Conservation (phyloP, 305 asterid genomes). For the Fraxinus sp. region DNA sequence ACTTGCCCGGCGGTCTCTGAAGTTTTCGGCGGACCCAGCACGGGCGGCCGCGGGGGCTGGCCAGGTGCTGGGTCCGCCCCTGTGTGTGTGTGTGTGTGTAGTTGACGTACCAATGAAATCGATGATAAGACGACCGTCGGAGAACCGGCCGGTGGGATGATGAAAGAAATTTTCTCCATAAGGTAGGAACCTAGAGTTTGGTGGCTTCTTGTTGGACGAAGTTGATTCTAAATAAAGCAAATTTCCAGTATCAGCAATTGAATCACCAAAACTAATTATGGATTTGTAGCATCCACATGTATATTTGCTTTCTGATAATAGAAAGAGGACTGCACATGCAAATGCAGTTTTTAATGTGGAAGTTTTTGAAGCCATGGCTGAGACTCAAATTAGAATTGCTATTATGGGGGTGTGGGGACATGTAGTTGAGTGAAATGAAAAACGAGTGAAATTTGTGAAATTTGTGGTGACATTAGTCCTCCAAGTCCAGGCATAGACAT, state of each 20-base stretch:
- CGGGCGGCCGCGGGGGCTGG: no score
- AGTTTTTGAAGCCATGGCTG: not conserved
- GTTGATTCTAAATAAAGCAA: not conserved
- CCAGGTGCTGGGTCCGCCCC: no score
- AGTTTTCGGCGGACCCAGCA: no score
- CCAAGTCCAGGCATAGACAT: no score
- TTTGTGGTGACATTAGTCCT: no score
- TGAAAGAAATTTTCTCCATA: conserved; percentile 40
- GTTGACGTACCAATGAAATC: conserved; percentile 32
- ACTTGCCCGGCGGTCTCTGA: no score
- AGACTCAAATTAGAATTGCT: not conserved
- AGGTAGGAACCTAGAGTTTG: not conserved
- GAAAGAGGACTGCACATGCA: not conserved
- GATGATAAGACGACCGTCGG: conserved; percentile 37
- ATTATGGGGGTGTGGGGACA: not conserved
- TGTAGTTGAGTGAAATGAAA: no score
- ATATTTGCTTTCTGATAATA: not conserved
- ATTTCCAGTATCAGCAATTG: conserved; percentile 39
- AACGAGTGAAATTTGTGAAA: no score
- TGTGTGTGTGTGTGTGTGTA: not conserved
- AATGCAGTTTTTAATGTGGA: not conserved
- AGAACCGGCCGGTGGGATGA: conserved; percentile 34
- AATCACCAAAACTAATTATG: conserved; percentile 35
- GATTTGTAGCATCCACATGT: conserved; percentile 15
- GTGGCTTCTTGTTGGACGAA: not conserved